Evolutionary conservation across 2,329 filamentous ascomycete species (phyloP).

Genomic region (Pseudovirgaria hyperparasitica): DNA sequence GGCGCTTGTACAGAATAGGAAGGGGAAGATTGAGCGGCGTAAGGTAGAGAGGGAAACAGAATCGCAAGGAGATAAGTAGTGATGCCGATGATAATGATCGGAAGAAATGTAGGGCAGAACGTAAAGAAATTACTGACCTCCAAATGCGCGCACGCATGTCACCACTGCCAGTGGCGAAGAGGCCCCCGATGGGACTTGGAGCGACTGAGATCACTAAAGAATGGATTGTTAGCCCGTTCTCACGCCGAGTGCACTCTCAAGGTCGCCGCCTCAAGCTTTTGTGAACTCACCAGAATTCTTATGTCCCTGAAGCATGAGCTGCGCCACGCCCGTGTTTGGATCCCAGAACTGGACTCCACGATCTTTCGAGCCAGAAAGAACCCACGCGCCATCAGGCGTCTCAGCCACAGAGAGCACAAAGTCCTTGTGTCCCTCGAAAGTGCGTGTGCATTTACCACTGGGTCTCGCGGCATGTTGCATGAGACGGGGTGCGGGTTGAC

Average conservation of each 20-base stretch:
- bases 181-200: constrained; percentile 73
- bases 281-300: constrained; percentile 67
- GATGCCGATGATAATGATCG: no score
- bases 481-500: constrained; percentile 53
- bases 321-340: constrained; percentile 78
- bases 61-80: no score
- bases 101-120: no score
- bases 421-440: constrained; percentile 95
- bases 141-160: constrained; percentile 98
- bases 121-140: constrained; percentile 62
- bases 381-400: constrained; percentile 89
- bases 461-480: constrained; percentile 57
- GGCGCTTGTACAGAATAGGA: no score
- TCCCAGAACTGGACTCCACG: constrained; percentile 98
- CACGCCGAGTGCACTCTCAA: not conserved
- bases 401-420: constrained; percentile 94
- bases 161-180: constrained; percentile 92
- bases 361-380: constrained; percentile 94
- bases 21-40: no score
- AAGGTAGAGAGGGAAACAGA: no score
- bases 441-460: constrained; percentile 87
- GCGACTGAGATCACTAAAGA: constrained; percentile 80
- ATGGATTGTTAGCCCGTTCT: no score
- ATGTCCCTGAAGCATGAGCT: constrained; percentile 97
- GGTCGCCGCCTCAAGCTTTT: not conserved